Evolutionary conservation across 78 protist genomes (phyloP).

Genomic region (Reticulomyxa filosa): DNA sequence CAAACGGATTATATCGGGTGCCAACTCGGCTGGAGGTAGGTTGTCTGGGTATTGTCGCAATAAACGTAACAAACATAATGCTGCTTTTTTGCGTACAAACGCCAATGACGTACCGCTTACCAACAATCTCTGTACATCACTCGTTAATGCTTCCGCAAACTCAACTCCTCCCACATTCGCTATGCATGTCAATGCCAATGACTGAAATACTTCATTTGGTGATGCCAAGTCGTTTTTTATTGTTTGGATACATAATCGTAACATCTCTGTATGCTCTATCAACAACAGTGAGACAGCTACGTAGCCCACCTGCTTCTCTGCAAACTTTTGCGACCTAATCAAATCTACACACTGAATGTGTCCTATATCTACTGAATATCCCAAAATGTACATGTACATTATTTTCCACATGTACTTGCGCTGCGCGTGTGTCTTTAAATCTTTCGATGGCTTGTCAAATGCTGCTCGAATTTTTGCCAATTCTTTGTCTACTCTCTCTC

Average conservation of each 20-base stretch:
- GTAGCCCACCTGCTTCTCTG: slow-evolving; percentile 89
- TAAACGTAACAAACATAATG: too few species aligned
- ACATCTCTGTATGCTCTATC: slow-evolving; percentile 63
- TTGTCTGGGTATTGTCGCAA: too few species aligned
- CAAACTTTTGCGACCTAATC: slow-evolving; percentile 38
- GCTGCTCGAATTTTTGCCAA: slow-evolving; percentile 45
- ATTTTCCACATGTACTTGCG: slow-evolving; percentile 90
- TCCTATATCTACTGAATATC: slow-evolving; percentile 91
- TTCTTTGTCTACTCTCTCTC: slow-evolving; percentile 51
- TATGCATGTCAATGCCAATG: slow-evolving; percentile 52
- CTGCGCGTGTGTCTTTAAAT: slow-evolving; percentile 44
- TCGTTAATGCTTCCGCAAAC: slow-evolving; percentile 61
- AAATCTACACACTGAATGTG: slow-evolving; percentile 87
- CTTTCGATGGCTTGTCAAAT: slow-evolving; percentile 17
- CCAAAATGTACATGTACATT: slow-evolving; percentile 82
- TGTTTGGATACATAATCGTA: slow-evolving; percentile 70
- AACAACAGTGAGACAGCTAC: slow-evolving; percentile 54
- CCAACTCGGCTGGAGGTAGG: too few species aligned
- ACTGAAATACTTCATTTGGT: slow-evolving; percentile 32
- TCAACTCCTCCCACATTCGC: slow-evolving; percentile 42
- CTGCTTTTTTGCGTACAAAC: too few species aligned
- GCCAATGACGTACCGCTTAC: slow-evolving; percentile 1
- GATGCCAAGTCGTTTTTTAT: slow-evolving; percentile 59
- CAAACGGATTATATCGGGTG: too few species aligned
- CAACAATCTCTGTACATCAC: slow-evolving; percentile 51